Percentiles rank a stretch among this genome's conserved stretches.
Evolutionary conservation across 73 alveolate species (phyloP).

Genomic region (Stentor coeruleus): DNA sequence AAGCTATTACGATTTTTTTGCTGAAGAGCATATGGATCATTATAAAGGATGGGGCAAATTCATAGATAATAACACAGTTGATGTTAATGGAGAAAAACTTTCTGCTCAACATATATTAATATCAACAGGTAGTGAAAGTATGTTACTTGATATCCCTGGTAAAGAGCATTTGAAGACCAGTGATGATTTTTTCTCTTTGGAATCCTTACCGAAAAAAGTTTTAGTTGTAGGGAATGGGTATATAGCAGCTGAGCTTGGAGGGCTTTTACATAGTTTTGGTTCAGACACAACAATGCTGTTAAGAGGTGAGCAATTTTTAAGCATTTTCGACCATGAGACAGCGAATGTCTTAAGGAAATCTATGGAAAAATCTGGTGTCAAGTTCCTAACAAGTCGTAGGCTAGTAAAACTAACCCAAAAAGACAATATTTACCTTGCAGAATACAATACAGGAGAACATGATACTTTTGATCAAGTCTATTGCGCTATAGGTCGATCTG

Average conservation of each 20-base stretch:
- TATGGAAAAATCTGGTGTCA: conserved; percentile 42
- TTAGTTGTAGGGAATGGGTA: conserved; percentile 96
- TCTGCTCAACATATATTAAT: conserved; percentile 81
- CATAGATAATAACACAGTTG: conserved; percentile 54
- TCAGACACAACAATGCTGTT: conserved; percentile 59
- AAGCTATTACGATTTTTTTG: conserved; percentile 34
- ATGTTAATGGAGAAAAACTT: conserved; percentile 58
- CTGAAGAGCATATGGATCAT: conserved; percentile 36
- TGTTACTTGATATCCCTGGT: conserved; percentile 64
- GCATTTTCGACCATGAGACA: conserved; percentile 69
- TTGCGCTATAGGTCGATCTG: conserved; percentile 79
- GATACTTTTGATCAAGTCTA: conserved; percentile 59
- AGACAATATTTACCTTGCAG: background rate
- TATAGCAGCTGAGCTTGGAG: conserved; percentile 80
- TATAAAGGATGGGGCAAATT: conserved; percentile 57
- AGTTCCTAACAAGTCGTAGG: background rate
- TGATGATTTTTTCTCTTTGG: conserved; percentile 85
- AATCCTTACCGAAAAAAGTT: conserved; percentile 83
- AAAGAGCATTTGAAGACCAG: conserved; percentile 69
- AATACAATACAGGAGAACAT: conserved; percentile 33
- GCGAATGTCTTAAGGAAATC: conserved; percentile 38
- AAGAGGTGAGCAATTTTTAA: conserved; percentile 47
- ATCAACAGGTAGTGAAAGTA: conserved; percentile 80
- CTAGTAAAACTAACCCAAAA: background rate
- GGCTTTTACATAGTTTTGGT: conserved; percentile 73